Base-by-base conservation (phyloP, 768 basidiomycete species). In the Panellus pusillus region DNA sequence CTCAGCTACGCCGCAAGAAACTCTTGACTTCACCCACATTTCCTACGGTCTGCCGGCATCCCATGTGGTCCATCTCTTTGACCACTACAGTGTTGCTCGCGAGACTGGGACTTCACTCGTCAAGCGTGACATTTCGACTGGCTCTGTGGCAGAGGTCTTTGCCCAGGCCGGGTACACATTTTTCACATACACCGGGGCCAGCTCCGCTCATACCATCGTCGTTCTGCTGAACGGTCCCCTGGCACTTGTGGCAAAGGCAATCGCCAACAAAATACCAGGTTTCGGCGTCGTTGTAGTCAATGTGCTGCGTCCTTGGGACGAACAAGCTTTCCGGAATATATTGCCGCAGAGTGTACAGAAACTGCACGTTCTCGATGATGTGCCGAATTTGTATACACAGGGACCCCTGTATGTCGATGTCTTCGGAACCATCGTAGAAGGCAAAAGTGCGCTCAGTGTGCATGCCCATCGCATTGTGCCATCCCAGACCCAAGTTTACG, bases 51-150 rank as follows among this genome's bases (percentile, higher is more conserved):
- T 89, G 45, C 76, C 78, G 14, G 67, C 72, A 17, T 79, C 73
- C 38, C 91, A 96, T 69, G 84, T 91, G 52, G 79, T 94, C 50
- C 93, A 98, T 68, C 73, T 98, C 38, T 94, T 98, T 65, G 94
- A 98, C 69, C 91, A 96, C 62, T 79, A 90, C 65, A 82, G 83
- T 56, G 78, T 84, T 29, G 77, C 86, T 31, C 86, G 96, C 20
- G 93, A 98, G 71, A 72, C 81, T 31, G 83, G 89, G 2, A 79
- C 84, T 49, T 64, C 75, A 31, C 70, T 83, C 35, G 62, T 69
- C 24, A 75, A 78, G 2, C 62, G 77, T 0, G 70, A 72, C 19
- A 63, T 68, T 1, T 59, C 68, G 18, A 51, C 68, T 38, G 58
- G 57, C 20, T 56, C 72, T 14, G 63, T 88, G 44, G 65, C 74